Evolutionary conservation across 164 flowering plant genomes (phyloP), one percentile per base, ranked within the genome.

Genomic region (Chimonanthus salicifolius): DNA sequence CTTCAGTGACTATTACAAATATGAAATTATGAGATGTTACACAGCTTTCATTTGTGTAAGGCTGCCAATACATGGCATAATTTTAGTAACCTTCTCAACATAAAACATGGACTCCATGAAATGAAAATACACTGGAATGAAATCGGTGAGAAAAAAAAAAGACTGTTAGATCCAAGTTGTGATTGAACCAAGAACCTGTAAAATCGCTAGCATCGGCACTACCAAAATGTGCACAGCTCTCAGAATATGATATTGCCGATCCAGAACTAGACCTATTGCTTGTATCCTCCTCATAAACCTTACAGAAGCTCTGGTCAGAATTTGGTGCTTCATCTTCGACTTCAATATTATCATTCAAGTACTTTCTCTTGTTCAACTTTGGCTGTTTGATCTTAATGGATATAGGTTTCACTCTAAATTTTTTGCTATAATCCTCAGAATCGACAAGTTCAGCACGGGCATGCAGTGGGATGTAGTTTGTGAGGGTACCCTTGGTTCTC

Each of bases 231-330:
- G 82, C 90, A 83, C 89, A 96, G 81, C 98, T 91, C 80, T 96
- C 99, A 15, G 98, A 84, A 77, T 90, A 89, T 16, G 99, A 96
- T 73, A 90, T 82, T 21, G 94, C 98, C 3, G 99, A 96, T 6
- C 98, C 98, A 49, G 97, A 96, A 81, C 99, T 96, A 48, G 99
- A 96, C 78, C 97, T 81, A 73, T 90, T 92, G 75, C 97, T 90
- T 58, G 83, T 79, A 74, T 96, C 98, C 76, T 96, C 99, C 77
- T 94, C 97, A 16, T 81, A 20, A 62, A 66, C 80, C 82, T 82
- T 93, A 44, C 70, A 82, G 54, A 73, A 84, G 65, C 86, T 87
- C 43, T 82, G 85, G 63, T 74, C 80, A 76, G 78, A 78, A 62
- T 81, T 87, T 13, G 83, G 72, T 33, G 73, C 43, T 72, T 74